Evolutionary conservation across 805 yeast genomes (phyloP).

Genomic region (Kluyveromyces siamensis): DNA sequence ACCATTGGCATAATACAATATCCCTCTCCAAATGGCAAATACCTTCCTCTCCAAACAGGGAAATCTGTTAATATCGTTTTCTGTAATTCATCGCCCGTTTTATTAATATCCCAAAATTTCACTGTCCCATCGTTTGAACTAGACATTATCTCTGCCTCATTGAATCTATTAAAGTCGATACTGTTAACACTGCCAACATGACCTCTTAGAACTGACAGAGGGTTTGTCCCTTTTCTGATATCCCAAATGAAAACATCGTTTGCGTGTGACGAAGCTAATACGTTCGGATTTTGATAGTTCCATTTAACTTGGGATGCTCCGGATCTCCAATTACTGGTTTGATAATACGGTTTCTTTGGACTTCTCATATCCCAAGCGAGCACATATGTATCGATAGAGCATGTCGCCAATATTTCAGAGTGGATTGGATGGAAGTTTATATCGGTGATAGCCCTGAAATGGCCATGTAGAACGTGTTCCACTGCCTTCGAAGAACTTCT

Average conservation of each 20-base stretch:
- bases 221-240: constrained; percentile 68
- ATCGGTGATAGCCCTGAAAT: constrained; percentile 89
- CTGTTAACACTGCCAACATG: constrained; percentile 88
- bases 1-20: constrained; percentile 86
- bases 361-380: constrained; percentile 86
- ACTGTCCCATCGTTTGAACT: constrained; percentile 83
- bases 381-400: constrained; percentile 84
- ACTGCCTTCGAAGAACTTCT: constrained; percentile 64
- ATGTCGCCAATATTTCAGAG: constrained; percentile 84
- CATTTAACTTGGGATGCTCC: constrained; percentile 94
- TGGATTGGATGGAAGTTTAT: constrained; percentile 83
- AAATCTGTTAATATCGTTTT: constrained; percentile 61
- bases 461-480: constrained; percentile 81
- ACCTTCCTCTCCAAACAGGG: constrained; percentile 85
- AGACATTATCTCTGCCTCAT: constrained; percentile 55
- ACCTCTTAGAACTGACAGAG: constrained; percentile 58
- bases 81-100: constrained; percentile 36
- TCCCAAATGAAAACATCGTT: constrained; percentile 83
- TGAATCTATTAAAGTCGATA: constrained; percentile 64
- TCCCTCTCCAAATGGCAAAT: constrained; percentile 80
- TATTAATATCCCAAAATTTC: constrained; percentile 67
- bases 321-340: constrained; percentile 92
- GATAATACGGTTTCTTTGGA: constrained; percentile 61
- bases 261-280: constrained; percentile 83
- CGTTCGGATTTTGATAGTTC: constrained; percentile 67